Evolutionary conservation across 1,284 basidiomycete species (phyloP).

Genomic region (Vanrija pseudolonga): DNA sequence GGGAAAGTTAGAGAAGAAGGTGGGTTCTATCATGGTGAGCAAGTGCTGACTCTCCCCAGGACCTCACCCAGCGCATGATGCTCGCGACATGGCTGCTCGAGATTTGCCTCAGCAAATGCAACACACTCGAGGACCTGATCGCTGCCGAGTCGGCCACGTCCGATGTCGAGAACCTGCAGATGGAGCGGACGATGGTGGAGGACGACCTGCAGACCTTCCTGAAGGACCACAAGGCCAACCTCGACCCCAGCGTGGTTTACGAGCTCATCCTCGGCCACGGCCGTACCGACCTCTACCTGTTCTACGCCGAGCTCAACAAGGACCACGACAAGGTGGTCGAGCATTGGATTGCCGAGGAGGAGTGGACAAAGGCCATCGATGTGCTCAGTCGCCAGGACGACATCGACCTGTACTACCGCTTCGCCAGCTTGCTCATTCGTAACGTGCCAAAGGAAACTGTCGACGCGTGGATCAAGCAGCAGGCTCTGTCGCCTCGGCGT

Average conservation of each 20-base stretch:
- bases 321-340: conserved; percentile 85
- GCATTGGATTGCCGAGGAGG: conserved; percentile 85
- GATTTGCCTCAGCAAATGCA: conserved; percentile 94
- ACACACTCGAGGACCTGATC: conserved; percentile 79
- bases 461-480: conserved; percentile 84
- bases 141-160: conserved; percentile 72
- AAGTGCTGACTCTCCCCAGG: conserved; percentile 53
- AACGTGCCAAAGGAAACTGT: conserved; percentile 83
- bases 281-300: conserved; percentile 84
- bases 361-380: conserved; percentile 88
- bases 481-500: conserved; percentile 71
- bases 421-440: conserved; percentile 80
- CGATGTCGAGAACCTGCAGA: conserved; percentile 78
- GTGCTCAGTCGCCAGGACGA: conserved; percentile 78
- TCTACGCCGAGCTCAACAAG: conserved; percentile 77
- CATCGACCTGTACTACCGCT: conserved; percentile 89
- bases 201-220: conserved; percentile 91
- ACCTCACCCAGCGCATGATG: conserved; percentile 92
- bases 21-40: conserved; percentile 47
- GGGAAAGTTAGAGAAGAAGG: conserved; percentile 73
- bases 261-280: conserved; percentile 92
- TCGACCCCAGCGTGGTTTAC: conserved; percentile 81
- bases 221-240: conserved; percentile 81
- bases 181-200: conserved; percentile 78
- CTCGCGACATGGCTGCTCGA: conserved; percentile 98